Conservation (phyloP, 164 flowering plant species). For the Taxillus chinensis region DNA sequence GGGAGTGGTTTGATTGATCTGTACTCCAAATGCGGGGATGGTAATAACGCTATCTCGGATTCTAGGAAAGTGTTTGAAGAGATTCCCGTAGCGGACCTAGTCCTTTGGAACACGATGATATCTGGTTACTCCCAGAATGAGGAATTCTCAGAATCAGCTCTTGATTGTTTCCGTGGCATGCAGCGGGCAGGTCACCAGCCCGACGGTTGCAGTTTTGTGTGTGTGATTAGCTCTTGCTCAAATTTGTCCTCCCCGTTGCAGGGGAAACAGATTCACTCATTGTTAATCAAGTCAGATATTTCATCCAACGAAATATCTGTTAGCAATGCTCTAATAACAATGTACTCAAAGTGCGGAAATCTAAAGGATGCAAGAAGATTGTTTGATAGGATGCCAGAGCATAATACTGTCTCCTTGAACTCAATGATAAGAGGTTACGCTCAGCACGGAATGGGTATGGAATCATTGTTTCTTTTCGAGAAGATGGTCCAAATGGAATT, state of each 20-base stretch:
- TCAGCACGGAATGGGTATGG: constrained; percentile 58
- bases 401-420: constrained; percentile 57
- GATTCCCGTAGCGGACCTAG: constrained; percentile 51
- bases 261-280: constrained; percentile 67
- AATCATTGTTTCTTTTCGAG: constrained; percentile 45
- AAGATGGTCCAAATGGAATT: constrained; percentile 40
- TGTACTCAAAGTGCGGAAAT: constrained; percentile 82
- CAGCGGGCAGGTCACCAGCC: constrained; percentile 49
- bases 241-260: constrained; percentile 61
- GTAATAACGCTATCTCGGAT: constrained; percentile 19
- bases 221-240: constrained; percentile 72
- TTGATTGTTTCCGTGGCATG: constrained; percentile 54
- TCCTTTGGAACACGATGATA: constrained; percentile 92
- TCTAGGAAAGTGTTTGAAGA: constrained; percentile 52
- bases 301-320: constrained; percentile 49
- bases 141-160: constrained; percentile 52
- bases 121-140: constrained; percentile 65
- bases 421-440: constrained; percentile 81
- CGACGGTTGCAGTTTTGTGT: constrained; percentile 79
- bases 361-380: constrained; percentile 55
- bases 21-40: constrained; percentile 59
- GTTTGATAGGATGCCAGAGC: constrained; percentile 71
- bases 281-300: constrained; percentile 51
- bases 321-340: constrained; percentile 58
- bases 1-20: constrained; percentile 84